Evolutionary conservation across 495 filamentous ascomycete species (phyloP), one percentile per base, ranked within the genome.

Genomic region (Aspergillus kassunensis): DNA sequence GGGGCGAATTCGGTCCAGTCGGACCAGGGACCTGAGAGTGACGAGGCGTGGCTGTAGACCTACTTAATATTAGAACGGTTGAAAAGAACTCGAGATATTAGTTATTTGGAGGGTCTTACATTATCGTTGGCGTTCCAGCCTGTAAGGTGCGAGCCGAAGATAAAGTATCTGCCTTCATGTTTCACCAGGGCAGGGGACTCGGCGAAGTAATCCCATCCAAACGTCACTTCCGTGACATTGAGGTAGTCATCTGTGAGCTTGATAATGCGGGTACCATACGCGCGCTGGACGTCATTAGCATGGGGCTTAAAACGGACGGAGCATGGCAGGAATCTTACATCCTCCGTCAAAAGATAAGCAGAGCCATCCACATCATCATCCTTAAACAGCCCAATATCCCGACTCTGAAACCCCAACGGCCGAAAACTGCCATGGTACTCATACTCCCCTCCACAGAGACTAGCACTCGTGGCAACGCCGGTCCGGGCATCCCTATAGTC

Each of bases 401-500:
- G 65, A 12, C 72, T 78, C 63, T 84, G 69, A 55, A 71, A 70
- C 2, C 75, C 74, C 13, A 82, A 56, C 2, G 82, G 80, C 53
- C 63, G 69, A n/a, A 30, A 23, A 29, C 51, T 24, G 34, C 45
- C 51, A 51, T 34, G 13, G 30, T 59, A 59, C 3, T 39, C 44
- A 59, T 86, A 87, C 16, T 61, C 66, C 6, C 31, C 66, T 6
- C 31, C 83, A 59, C 84, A 87, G 8, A 86, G 78, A 8, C 58
- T 64, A 55, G 73, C 68, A 1, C 76, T 73, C 0, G 78, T 82
- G 0, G 83, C 84, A 29, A 87, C 83, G 3, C 80, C 84, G 0
- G 81, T 79, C 50, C 79, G 82, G 9, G 84, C 84, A 27, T 86
- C 83, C 1, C 73, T 77, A 51, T 88, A 88, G 56, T 65, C 77